Conservation (phyloP, 2,329 filamentous ascomycete genomes). For the Exophiala aquamarina region DNA sequence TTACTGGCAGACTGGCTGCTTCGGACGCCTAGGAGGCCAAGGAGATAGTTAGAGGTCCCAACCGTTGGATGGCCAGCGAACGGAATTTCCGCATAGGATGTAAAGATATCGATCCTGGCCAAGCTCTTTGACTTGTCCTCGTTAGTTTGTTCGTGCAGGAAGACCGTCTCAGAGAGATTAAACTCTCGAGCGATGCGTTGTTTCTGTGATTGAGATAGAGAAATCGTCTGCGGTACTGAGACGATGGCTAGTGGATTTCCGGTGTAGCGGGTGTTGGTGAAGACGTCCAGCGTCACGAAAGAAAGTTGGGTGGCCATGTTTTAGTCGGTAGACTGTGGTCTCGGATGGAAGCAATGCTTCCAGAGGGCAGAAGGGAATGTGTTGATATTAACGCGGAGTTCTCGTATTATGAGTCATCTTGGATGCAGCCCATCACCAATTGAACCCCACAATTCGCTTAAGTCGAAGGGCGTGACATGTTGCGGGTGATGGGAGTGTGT, state of each 20-base stretch:
- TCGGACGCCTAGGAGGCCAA: constrained; percentile 18
- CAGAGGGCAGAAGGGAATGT: too few relatives aligned
- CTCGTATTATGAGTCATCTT: too few relatives aligned
- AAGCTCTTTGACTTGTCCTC: constrained; percentile 24
- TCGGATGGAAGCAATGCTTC: too few relatives aligned
- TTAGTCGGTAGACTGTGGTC: too few relatives aligned
- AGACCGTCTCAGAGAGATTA: constrained; percentile 59
- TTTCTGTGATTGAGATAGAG: constrained; percentile 48
- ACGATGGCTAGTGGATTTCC: constrained; percentile 61
- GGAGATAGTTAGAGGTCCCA: constrained; percentile 53
- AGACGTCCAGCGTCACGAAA: constrained; percentile 44
- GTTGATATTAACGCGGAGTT: too few relatives aligned
- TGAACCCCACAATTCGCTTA: too few relatives aligned
- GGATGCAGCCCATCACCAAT: too few relatives aligned
- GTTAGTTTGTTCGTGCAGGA: constrained; percentile 44
- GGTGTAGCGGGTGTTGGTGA: constrained; percentile 40
- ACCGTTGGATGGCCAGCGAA: constrained; percentile 62
- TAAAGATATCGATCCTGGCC: constrained; percentile 56
- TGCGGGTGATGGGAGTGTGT: too few relatives aligned
- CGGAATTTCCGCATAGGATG: constrained; percentile 50
- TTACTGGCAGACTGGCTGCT: neutral
- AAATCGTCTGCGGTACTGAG: constrained; percentile 39
- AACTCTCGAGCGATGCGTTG: constrained; percentile 57
- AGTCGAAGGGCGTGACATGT: too few relatives aligned
- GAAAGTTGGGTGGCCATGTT: constrained; percentile 20